Conservation (phyloP, 805 yeast genomes). For the Brettanomyces custersianus region DNA sequence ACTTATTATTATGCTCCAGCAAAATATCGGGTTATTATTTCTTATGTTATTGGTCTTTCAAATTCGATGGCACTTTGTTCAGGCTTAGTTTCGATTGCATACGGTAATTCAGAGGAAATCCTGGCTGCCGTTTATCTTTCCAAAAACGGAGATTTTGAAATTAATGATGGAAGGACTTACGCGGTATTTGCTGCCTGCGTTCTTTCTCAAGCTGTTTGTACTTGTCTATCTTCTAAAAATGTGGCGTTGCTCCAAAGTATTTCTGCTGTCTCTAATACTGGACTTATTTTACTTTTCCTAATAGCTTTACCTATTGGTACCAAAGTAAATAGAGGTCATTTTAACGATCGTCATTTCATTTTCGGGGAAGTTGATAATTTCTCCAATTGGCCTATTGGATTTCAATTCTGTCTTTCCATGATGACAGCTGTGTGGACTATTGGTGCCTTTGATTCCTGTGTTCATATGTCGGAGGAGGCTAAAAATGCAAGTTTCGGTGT, state of each 20-base stretch:
- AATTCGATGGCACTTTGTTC: constrained; percentile 57
- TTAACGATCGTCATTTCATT: constrained; percentile 41
- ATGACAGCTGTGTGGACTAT: constrained; percentile 68
- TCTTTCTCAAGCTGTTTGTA: constrained; percentile 37
- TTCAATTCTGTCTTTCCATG: constrained; percentile 35
- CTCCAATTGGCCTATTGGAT: constrained; percentile 49
- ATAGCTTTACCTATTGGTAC: constrained; percentile 60
- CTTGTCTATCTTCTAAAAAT: constrained; percentile 45
- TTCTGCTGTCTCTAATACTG: constrained; percentile 45
- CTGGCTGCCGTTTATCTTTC: constrained; percentile 45
- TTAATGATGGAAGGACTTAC: constrained; percentile 43
- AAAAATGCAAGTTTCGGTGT: constrained; percentile 49
- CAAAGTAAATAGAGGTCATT: constrained; percentile 22
- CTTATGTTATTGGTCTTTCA: constrained; percentile 55
- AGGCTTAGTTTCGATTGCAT: constrained; percentile 55
- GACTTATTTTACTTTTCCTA: constrained; percentile 40
- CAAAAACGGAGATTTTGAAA: constrained; percentile 42
- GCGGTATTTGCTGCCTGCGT: constrained; percentile 58
- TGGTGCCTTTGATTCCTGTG: constrained; percentile 62
- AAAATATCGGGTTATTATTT: constrained; percentile 36
- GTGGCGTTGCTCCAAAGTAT: constrained; percentile 49
- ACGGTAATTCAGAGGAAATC: constrained; percentile 52
- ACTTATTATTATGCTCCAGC: constrained; percentile 58
- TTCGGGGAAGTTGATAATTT: constrained; percentile 41
- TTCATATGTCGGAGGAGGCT: constrained; percentile 67